Percentiles rank a stretch among this genome's conserved stretches.
phyloP scores from a whole-genome alignment of 2,329 filamentous ascomycete genomes.

The Talaromyces sp. region DNA sequence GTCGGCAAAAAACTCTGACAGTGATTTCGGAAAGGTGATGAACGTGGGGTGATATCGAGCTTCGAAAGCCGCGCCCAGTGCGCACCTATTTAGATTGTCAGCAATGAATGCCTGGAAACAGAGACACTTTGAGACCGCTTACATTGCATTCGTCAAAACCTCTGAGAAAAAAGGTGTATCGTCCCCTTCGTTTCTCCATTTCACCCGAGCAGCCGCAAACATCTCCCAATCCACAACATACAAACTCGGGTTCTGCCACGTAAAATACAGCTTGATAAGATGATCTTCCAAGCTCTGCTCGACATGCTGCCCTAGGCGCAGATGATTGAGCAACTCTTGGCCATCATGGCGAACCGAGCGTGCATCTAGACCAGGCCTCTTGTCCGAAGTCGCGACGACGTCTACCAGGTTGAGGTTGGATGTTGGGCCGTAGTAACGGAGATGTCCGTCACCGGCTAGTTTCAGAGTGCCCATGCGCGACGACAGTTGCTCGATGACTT shows the following conservation, averaged over 20 bases:
- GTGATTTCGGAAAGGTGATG: constrained; percentile 33
- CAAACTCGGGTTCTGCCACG: constrained; percentile 46
- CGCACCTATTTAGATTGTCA: constrained; percentile 27
- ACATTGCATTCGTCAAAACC: constrained; percentile 40
- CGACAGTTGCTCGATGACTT: constrained; percentile 41
- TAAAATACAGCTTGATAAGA: constrained; percentile 43
- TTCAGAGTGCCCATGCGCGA: constrained; percentile 42
- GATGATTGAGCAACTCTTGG: constrained; percentile 37
- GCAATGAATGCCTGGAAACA: background rate
- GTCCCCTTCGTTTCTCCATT: constrained; percentile 34
- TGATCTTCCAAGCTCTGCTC: constrained; percentile 41
- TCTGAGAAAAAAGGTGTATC: constrained; percentile 39
- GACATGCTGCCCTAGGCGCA: constrained; percentile 38
- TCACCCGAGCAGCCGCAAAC: constrained; percentile 30
- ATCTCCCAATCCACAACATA: constrained; percentile 43
- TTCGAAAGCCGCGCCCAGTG: constrained; percentile 42
- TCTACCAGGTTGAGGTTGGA: constrained; percentile 42
- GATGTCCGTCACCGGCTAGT: constrained; percentile 39
- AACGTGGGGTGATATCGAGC: constrained; percentile 40
- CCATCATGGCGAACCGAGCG: constrained; percentile 36
- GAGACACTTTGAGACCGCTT: constrained; percentile 1
- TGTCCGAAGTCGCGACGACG: constrained; percentile 28
- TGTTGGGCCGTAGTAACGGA: constrained; percentile 43
- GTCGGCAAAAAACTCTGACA: constrained; percentile 36
- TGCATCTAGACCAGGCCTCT: constrained; percentile 32